Conservation (phyloP, 2,329 filamentous ascomycete species). For the Chalara sp. region DNA sequence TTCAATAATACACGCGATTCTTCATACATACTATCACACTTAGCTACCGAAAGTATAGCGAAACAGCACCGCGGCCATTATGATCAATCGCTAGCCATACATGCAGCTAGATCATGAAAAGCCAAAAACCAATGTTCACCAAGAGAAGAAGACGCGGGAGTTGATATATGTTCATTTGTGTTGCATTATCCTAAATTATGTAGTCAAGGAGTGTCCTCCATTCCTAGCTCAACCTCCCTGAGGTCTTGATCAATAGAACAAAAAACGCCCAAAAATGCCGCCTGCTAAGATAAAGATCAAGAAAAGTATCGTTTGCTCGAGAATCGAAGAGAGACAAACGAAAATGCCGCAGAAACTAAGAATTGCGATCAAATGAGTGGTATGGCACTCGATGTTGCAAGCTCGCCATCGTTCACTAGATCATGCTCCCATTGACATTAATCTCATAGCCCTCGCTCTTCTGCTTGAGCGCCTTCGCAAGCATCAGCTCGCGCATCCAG, state of each 20-base stretch:
- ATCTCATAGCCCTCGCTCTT: constrained; percentile 80
- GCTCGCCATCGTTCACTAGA: constrained; percentile 34
- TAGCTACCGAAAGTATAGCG: constrained; percentile 1
- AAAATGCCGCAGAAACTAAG: constrained; percentile 8
- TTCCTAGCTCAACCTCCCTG: too few relatives aligned
- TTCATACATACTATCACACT: too few relatives aligned
- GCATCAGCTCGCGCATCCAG: constrained; percentile 94
- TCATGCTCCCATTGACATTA: constrained; percentile 73
- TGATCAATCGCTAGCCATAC: too few relatives aligned
- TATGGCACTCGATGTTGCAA: not conserved
- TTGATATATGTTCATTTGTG: too few relatives aligned
- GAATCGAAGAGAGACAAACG: constrained; percentile 5
- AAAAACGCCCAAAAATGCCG: constrained; percentile 12
- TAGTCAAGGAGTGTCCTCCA: too few relatives aligned
- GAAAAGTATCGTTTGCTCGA: constrained; percentile 5
- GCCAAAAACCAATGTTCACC: too few relatives aligned
- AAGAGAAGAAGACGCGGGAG: too few relatives aligned
- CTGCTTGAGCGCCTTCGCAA: constrained; percentile 79
- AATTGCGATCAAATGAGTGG: not conserved
- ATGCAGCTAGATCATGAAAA: too few relatives aligned
- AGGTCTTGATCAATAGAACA: too few relatives aligned
- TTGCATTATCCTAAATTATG: too few relatives aligned
- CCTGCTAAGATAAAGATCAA: constrained; percentile 8
- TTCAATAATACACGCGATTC: too few relatives aligned
- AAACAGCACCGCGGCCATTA: too few relatives aligned